These are phyloP conservation scores for Neopestalotiopsis clavispora DNA, from an alignment of 2,329 filamentous ascomycete genomes.

Conservation along the genomic window DNA sequence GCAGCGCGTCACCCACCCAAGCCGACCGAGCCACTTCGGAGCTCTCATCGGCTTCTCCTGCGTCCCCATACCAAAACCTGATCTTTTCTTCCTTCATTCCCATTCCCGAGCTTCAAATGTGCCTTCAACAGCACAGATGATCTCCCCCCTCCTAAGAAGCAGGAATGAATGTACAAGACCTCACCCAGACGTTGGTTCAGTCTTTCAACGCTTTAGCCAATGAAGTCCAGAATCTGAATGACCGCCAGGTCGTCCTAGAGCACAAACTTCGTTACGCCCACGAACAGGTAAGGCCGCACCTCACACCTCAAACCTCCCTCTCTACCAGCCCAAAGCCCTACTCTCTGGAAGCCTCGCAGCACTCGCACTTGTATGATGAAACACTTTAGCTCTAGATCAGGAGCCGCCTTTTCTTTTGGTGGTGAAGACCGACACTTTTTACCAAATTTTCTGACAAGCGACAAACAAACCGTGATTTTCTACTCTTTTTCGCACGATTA, in stretches of 20 bases:
- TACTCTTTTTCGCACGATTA: not conserved
- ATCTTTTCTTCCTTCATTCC: not conserved
- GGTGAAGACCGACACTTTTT: conserved; percentile 65
- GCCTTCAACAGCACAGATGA: not conserved
- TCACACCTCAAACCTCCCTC: conserved; percentile 19
- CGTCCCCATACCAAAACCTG: not conserved
- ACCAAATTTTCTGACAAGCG: conserved; percentile 46
- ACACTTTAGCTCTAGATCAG: conserved; percentile 83
- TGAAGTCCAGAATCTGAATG: conserved; percentile 66
- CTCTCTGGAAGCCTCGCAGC: not conserved
- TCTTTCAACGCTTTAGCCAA: conserved; percentile 69
- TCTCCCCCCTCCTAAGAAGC: not conserved
- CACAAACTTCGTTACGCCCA: conserved; percentile 71
- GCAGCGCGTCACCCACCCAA: conserved; percentile 2
- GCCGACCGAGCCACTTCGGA: conserved; percentile 10
- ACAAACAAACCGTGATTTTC: not conserved
- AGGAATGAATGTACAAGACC: conserved; percentile 47
- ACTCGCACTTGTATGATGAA: conserved; percentile 44
- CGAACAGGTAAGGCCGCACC: conserved; percentile 62
- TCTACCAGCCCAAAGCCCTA: not conserved
- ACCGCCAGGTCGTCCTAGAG: conserved; percentile 68
- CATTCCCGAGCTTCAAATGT: conserved; percentile 7
- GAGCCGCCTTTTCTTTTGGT: conserved; percentile 57
- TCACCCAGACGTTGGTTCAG: conserved; percentile 64
- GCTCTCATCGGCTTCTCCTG: not conserved